Evolutionary conservation across 805 yeast genomes (phyloP).

Genomic region (Ogataea paraovalis): DNA sequence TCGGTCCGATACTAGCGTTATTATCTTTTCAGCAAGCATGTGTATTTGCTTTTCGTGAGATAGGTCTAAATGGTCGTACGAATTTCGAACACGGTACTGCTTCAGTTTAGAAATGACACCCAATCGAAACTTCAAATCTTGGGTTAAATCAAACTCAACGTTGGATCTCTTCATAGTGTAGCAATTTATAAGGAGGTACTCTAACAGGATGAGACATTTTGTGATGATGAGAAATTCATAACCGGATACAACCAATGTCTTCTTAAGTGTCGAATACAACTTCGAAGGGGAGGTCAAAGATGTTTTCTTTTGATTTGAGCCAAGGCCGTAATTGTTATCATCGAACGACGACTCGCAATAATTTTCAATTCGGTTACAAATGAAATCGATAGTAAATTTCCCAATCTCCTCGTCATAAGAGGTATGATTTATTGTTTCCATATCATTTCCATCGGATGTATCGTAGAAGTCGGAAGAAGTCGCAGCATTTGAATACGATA

Average conservation of each 20-base stretch:
- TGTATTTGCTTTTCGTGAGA: constrained; percentile 23
- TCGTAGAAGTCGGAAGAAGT: constrained; percentile 13
- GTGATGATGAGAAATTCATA: constrained; percentile 25
- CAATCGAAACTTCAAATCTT: constrained; percentile 14
- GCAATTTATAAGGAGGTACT: constrained; percentile 27
- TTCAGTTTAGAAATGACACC: constrained; percentile 13
- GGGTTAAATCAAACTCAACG: constrained; percentile 20
- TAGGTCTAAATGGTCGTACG: constrained; percentile 22
- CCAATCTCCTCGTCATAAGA: constrained; percentile 14
- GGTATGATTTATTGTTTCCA: background rate
- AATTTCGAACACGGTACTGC: constrained; percentile 9
- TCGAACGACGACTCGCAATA: constrained; percentile 5
- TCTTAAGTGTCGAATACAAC: constrained; percentile 21
- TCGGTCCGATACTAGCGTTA: constrained; percentile 13
- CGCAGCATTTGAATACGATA: constrained; percentile 12
- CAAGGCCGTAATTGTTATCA: constrained; percentile 8
- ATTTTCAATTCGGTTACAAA: constrained; percentile 12
- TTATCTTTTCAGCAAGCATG: constrained; percentile 12
- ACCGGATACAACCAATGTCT: constrained; percentile 25
- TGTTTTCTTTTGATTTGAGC: background rate
- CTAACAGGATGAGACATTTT: constrained; percentile 26
- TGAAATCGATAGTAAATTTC: constrained; percentile 17
- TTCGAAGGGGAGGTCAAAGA: background rate
- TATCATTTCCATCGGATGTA: background rate
- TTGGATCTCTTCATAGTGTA: constrained; percentile 9